phyloP scores from a whole-genome alignment of 1,284 basidiomycete genomes.

The Phellopilus nigrolimitatus region DNA sequence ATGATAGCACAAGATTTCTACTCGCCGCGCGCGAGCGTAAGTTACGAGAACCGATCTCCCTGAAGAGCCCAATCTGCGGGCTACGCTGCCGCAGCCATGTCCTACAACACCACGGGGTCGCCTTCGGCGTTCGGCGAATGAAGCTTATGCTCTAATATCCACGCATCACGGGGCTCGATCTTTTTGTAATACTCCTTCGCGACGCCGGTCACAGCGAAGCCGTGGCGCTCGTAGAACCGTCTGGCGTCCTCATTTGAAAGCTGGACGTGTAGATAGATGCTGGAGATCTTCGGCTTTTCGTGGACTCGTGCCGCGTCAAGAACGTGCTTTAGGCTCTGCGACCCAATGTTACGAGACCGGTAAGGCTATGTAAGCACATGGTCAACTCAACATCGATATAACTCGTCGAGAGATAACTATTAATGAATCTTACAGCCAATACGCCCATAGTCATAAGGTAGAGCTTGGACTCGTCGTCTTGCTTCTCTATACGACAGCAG shows the following conservation, averaged over 20 bases:
- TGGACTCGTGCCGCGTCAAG: slow-evolving; percentile 54
- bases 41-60: not conserved
- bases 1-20: slow-evolving; percentile 5
- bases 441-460: slow-evolving; percentile 85
- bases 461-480: slow-evolving; percentile 50
- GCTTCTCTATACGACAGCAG: slow-evolving; percentile 71
- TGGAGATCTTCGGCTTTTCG: slow-evolving; percentile 54
- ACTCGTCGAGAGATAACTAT: slow-evolving; percentile 15
- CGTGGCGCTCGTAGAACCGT: slow-evolving; percentile 73
- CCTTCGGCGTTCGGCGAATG: slow-evolving; percentile 5
- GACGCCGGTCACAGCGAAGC: slow-evolving; percentile 57
- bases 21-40: not conserved
- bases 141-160: slow-evolving; percentile 64
- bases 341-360: slow-evolving; percentile 66
- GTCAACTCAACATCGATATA: too few relatives aligned
- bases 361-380: slow-evolving; percentile 54
- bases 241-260: slow-evolving; percentile 67
- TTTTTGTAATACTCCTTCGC: slow-evolving; percentile 74
- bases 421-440: slow-evolving; percentile 57
- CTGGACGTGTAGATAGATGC: slow-evolving; percentile 77
- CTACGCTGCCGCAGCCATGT: slow-evolving; percentile 11
- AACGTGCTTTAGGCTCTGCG: slow-evolving; percentile 60
- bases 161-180: slow-evolving; percentile 70
- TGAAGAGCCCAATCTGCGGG: not conserved
- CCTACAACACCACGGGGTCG: not conserved